Percentiles rank a stretch among this genome's conserved stretches.
These are phyloP conservation scores for Heritiera fomes DNA, from an alignment of 345 rosid species.

Conservation along the genomic window DNA sequence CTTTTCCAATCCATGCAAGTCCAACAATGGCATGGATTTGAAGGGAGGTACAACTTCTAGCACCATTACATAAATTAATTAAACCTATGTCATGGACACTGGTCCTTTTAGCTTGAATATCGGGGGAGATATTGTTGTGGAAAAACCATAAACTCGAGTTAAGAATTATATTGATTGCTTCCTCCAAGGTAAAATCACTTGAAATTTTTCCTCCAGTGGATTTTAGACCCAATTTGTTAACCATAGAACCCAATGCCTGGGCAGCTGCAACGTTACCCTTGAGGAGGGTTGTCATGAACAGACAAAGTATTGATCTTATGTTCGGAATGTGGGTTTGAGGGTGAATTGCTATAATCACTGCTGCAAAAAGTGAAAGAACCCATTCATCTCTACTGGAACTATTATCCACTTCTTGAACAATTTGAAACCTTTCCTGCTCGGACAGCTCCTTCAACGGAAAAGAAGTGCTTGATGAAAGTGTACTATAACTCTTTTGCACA, in stretches of 20 bases:
- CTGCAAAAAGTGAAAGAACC: slow-evolving; percentile 70
- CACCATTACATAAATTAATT: slow-evolving; percentile 41
- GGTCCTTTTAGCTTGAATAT: slow-evolving; percentile 23
- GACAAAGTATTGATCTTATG: slow-evolving; percentile 42
- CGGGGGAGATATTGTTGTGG: slow-evolving; percentile 25
- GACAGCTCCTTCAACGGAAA: slow-evolving; percentile 46
- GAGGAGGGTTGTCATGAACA: slow-evolving; percentile 49
- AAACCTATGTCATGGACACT: slow-evolving; percentile 37
- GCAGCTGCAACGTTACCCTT: slow-evolving; percentile 69
- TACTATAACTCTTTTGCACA: slow-evolving; percentile 56
- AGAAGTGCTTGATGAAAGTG: slow-evolving; percentile 49
- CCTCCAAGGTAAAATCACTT: slow-evolving; percentile 55
- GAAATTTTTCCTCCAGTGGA: slow-evolving; percentile 35
- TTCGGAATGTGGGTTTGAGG: slow-evolving; percentile 64
- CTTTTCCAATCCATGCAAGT: slow-evolving; percentile 94
- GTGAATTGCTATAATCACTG: slow-evolving; percentile 68
- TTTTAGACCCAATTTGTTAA: slow-evolving; percentile 62
- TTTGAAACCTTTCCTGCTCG: slow-evolving; percentile 38
- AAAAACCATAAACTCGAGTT: slow-evolving; percentile 28
- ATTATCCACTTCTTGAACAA: slow-evolving; percentile 31
- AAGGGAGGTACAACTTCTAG: slow-evolving; percentile 37
- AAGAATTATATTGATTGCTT: slow-evolving; percentile 67
- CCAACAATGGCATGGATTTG: slow-evolving; percentile 66
- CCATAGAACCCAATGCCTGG: slow-evolving; percentile 84
- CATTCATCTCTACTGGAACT: slow-evolving; percentile 59